Percentiles rank a stretch among this genome's conserved stretches.
Evolutionary conservation across 495 filamentous ascomycete species (phyloP).

Genomic region (Beverwykella pulmonaria): DNA sequence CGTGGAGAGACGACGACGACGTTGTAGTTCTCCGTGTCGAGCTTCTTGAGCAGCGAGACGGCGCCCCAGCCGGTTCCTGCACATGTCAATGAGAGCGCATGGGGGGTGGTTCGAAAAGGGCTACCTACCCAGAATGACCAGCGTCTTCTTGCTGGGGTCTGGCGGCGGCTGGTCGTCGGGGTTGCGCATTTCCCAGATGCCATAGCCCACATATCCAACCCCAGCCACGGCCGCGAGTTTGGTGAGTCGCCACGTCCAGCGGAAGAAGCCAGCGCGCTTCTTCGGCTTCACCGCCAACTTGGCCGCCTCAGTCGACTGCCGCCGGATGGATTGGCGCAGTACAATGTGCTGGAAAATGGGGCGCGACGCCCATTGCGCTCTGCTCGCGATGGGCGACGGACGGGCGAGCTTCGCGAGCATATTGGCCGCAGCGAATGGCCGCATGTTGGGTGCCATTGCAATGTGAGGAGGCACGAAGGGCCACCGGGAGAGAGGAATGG

Average conservation of each 20-base stretch:
- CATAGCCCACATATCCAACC: conserved; percentile 71
- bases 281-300: conserved; percentile 1
- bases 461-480: background rate
- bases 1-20: conserved; percentile 94
- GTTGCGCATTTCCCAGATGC: conserved; percentile 77
- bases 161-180: conserved; percentile 78
- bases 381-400: conserved; percentile 30
- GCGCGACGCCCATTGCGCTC: conserved; percentile 35
- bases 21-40: conserved; percentile 98
- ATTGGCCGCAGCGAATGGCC: conserved; percentile 27
- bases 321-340: conserved; percentile 34
- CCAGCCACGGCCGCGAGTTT: conserved; percentile 70
- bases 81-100: conserved; percentile 14
- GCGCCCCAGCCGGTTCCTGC: conserved; percentile 94
- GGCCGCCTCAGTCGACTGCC: conserved; percentile 29
- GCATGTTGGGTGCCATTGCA: conserved; percentile 37
- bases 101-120: background rate
- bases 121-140: conserved; percentile 87
- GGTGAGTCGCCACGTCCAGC: conserved; percentile 76
- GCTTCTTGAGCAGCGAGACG: conserved; percentile 94
- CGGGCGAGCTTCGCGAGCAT: conserved; percentile 26
- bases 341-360: conserved; percentile 31
- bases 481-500: background rate
- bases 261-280: conserved; percentile 52
- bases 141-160: conserved; percentile 91